A percentile compares a stretch with the other conserved stretches of the same genome.
Conservation (phyloP, 1,139 yeast species). For the Hansenula anomala region DNA sequence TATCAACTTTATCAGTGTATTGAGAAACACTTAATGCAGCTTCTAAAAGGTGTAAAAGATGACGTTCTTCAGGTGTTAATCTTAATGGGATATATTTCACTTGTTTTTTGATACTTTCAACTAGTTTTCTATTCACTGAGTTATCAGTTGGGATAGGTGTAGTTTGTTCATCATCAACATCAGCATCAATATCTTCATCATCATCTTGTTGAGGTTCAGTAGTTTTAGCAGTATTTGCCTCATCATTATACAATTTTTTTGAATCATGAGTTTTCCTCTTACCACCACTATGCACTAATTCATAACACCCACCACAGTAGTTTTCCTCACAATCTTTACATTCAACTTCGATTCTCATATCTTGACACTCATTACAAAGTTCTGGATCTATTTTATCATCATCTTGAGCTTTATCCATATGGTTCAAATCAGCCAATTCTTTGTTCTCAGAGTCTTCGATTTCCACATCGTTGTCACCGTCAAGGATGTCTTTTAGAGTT, state of each 20-base stretch:
- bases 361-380: slow-evolving; percentile 62
- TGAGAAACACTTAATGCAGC: slow-evolving; percentile 73
- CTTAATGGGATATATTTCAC: slow-evolving; percentile 60
- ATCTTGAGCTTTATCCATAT: slow-evolving; percentile 16
- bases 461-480: slow-evolving; percentile 20
- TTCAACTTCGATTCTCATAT: slow-evolving; percentile 56
- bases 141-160: slow-evolving; percentile 1
- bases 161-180: slow-evolving; percentile 7
- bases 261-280: slow-evolving; percentile 39
- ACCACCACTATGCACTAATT: slow-evolving; percentile 63
- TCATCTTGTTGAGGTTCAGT: slow-evolving; percentile 4
- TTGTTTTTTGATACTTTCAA: slow-evolving; percentile 37
- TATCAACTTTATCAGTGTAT: slow-evolving; percentile 71
- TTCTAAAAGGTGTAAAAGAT: slow-evolving; percentile 53
- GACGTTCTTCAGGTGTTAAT: slow-evolving; percentile 60
- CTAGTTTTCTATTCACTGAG: slow-evolving; percentile 8
- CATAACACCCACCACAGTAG: slow-evolving; percentile 64
- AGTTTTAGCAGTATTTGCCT: slow-evolving; percentile 1
- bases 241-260: slow-evolving; percentile 23
- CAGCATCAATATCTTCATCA: slow-evolving; percentile 17
- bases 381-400: slow-evolving; percentile 27
- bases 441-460: slow-evolving; percentile 13
- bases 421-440: slow-evolving; percentile 13
- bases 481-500: slow-evolving; percentile 23
- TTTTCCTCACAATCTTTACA: slow-evolving; percentile 59